A percentile compares a stretch with the other conserved stretches of the same genome.
Conservation (phyloP, 768 basidiomycete species). For the Termitomyces sp. region DNA sequence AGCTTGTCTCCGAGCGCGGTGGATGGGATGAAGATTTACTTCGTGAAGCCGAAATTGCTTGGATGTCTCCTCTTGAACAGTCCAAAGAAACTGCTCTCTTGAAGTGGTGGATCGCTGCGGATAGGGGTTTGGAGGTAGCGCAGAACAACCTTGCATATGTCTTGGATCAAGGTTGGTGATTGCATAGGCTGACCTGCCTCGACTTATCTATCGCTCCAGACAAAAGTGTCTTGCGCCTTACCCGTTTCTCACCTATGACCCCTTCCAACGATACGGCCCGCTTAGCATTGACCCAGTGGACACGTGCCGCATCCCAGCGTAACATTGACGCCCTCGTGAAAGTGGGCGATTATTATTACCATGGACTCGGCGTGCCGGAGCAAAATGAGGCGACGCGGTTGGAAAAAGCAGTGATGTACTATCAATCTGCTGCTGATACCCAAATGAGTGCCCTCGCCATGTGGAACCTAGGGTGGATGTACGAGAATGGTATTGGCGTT, state of each 20-base stretch:
- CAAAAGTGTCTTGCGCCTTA: slow-evolving; percentile 61
- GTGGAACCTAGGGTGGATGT: slow-evolving; percentile 99
- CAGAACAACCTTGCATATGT: slow-evolving; percentile 95
- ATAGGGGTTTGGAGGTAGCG: slow-evolving; percentile 85
- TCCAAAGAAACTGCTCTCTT: slow-evolving; percentile 83
- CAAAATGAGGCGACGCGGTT: slow-evolving; percentile 59
- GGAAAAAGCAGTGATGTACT: slow-evolving; percentile 92
- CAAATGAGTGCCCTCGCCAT: slow-evolving; percentile 91
- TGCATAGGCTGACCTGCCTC: not conserved
- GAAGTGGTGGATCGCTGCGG: slow-evolving; percentile 93
- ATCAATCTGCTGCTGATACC: slow-evolving; percentile 91
- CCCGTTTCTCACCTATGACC: slow-evolving; percentile 62
- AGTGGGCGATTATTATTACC: slow-evolving; percentile 96
- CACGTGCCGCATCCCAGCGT: slow-evolving; percentile 85
- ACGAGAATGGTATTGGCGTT: slow-evolving; percentile 92
- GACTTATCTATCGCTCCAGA: slow-evolving; percentile 34
- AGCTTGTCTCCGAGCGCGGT: slow-evolving; percentile 87
- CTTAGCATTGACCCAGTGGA: slow-evolving; percentile 90
- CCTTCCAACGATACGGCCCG: slow-evolving; percentile 80
- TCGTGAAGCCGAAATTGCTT: slow-evolving; percentile 72
- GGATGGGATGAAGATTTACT: slow-evolving; percentile 80
- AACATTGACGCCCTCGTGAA: slow-evolving; percentile 98
- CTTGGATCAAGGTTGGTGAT: slow-evolving; percentile 76
- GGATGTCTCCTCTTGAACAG: slow-evolving; percentile 63
- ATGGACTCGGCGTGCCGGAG: slow-evolving; percentile 75